Evolutionary conservation across 2,329 filamentous ascomycete genomes (phyloP), one percentile per base, ranked within the genome.

Genomic region (Aspergillus pseudonomiae): DNA sequence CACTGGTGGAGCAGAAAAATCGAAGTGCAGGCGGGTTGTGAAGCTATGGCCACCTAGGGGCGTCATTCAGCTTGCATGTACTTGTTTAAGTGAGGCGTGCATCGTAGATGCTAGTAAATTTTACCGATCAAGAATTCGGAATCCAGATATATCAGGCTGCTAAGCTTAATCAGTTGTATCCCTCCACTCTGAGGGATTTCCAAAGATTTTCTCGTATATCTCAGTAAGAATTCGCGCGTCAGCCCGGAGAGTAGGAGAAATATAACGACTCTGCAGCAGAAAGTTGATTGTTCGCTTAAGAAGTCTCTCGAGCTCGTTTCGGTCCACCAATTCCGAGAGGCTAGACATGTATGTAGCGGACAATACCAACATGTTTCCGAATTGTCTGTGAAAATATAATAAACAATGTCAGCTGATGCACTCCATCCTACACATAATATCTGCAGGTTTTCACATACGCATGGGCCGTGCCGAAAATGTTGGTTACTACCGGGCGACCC

Each of bases 391-490:
- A 67, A 62, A 58, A 28, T 24, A 16, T 10, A 26, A 61, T 16
- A 30, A 24, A 48, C 10, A 57, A 46, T 19, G 32, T 48, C 30
- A 39, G 46, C 34, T 19, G 16, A 52, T 52, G 9, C 28, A 32
- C 16, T 52, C 28, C 19, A 24, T 16, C 24, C 14, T 30, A 36
- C 9, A 7, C 16, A 21, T 45, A 52, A 32, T 4, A 32, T 19
- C 5, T 16, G 11, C 14, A 21, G 34, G 11, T 4, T 14, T 21
- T 19, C 24, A 63, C 92, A 87, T 91, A 96, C 92, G 94, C 94
- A 83, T 97, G 94, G 66, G 93, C 91, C 21, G 94, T 98, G 59
- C 94, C 94, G 78, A 97, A 96, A 28, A 97, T 89, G 71, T 97
- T 98, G n/a, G 94, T 98, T 61, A 98, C 89, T 58, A 97, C 90